These are phyloP conservation scores for Coemansia sp. DNA, from an alignment of 192 early-diverging fungal species.

Conservation along the genomic window DNA sequence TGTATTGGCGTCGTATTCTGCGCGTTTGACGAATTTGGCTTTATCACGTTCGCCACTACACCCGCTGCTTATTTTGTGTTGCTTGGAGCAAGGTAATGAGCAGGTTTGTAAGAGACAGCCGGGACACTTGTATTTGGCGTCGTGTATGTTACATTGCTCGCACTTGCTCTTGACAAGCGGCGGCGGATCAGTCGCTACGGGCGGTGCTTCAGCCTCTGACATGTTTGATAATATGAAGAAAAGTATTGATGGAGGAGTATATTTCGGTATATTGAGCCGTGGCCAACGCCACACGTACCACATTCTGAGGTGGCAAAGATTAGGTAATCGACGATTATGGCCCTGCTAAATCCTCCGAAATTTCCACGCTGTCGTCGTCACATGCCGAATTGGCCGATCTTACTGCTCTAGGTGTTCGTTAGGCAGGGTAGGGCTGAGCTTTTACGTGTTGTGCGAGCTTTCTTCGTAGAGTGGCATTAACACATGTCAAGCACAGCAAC, in stretches of 20 bases:
- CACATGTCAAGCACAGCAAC: conserved; percentile 5
- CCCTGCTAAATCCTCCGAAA: neutral
- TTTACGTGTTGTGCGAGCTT: neutral
- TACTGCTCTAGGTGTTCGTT: neutral
- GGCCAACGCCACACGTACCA: neutral
- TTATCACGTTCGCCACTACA: conserved; percentile 69
- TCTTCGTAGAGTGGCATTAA: neutral
- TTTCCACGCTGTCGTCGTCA: neutral
- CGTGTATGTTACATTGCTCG: conserved; percentile 49
- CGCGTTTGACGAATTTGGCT: conserved; percentile 63
- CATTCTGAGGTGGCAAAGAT: neutral
- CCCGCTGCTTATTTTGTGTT: conserved; percentile 61
- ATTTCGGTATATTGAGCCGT: neutral
- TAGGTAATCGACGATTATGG: conserved; percentile 1
- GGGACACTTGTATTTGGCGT: conserved; percentile 72
- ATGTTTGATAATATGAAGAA: neutral
- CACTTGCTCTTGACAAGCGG: conserved; percentile 20
- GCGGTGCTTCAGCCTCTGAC: neutral
- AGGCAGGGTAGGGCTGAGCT: neutral
- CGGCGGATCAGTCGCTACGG: neutral
- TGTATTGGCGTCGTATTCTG: conserved; percentile 63
- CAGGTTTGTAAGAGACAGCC: conserved; percentile 66
- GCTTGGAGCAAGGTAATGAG: conserved; percentile 67
- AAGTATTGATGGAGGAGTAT: neutral
- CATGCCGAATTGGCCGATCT: neutral